These are phyloP conservation scores for Typha latifolia DNA, from an alignment of 176 grass and related monocot genomes.

Conservation along the genomic window DNA sequence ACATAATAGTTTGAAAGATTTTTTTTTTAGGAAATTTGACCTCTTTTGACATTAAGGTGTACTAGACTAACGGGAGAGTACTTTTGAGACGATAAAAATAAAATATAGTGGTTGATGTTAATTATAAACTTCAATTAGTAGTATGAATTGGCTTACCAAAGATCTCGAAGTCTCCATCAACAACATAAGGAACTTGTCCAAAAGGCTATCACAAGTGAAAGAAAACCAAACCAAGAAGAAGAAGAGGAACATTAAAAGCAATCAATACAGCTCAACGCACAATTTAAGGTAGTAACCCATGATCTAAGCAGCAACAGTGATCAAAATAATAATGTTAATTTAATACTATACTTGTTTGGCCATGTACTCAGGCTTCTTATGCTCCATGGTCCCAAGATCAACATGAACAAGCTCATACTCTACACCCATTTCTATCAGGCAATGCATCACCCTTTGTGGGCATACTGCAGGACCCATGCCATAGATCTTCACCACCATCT, in stretches of 20 bases:
- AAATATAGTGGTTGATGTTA: too few species aligned
- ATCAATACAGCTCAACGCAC: not conserved
- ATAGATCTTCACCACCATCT: conserved; percentile 17
- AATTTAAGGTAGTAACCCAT: not conserved
- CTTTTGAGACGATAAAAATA: too few species aligned
- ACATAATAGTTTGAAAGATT: too few species aligned
- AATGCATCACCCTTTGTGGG: conserved; percentile 19
- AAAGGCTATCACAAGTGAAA: conserved; percentile 10
- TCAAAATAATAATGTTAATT: not conserved
- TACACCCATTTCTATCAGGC: conserved; percentile 14
- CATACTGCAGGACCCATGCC: conserved; percentile 3
- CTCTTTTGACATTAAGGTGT: too few species aligned
- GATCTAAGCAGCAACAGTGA: not conserved
- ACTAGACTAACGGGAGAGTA: too few species aligned
- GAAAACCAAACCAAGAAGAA: not conserved
- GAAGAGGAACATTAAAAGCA: not conserved
- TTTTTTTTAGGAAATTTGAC: too few species aligned
- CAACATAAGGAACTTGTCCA: conserved; percentile 20
- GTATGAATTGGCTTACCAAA: conserved; percentile 6
- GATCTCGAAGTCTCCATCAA: conserved; percentile 16
- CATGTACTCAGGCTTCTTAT: conserved; percentile 6
- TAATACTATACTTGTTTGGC: conserved; percentile 8
- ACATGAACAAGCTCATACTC: conserved; percentile 16
- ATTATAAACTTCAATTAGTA: too few species aligned
- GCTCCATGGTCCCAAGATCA: conserved; percentile 5